Base-by-base conservation (phyloP, 2,329 filamentous ascomycete genomes). In the Pestalotiopsis fici region DNA sequence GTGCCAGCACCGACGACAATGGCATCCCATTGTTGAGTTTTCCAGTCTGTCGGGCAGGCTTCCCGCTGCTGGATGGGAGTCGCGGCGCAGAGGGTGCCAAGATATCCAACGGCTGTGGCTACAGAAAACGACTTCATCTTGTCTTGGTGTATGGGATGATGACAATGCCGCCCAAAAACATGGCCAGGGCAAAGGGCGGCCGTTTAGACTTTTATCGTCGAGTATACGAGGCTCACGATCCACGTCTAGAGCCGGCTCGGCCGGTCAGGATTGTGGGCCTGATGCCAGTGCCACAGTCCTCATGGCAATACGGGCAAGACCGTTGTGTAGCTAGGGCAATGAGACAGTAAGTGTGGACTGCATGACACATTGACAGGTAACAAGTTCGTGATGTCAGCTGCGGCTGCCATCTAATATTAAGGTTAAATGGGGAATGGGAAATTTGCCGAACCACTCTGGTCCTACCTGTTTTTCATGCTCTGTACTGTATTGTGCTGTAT, bases 1-100 rank as follows among this genome's bases (percentile, higher is more conserved):
- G 85, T 83, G 35, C 85, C 85, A 43, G 83, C 82, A n/a, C 83
- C 83, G 21, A 85, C 78, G 18, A 86, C 75, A 59, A 86, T 84
- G 43, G 71, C 74, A 55, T 77, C 74, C 72, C 75, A 80, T 68
- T 74, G 65, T 56, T 76, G 64, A 12, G 57, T 60, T 7, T 69
- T 67, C 76, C 77, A 79, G 21, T 73, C 68, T 4, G 68, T 59
- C 4, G 66, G 43, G 55, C 59, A 56, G 13, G 39, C 18, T 6
- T 56, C 18, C 25, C 61, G 25, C 9, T 23, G 13, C 18, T 64
- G 23, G 18, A 56, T 31, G n/a, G 61, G 61, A 11, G 47, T 27
- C 23, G 61, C 61, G 15, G 27, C 23, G 61, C 23, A 64, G 3
- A 28, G 15, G 15, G n/a, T 6, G 61, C 43, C 47, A 5, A 64